Percentiles rank a stretch among this genome's conserved stretches.
Conservation (phyloP, 2,329 filamentous ascomycete genomes). For the Emericellopsis atlantica region DNA sequence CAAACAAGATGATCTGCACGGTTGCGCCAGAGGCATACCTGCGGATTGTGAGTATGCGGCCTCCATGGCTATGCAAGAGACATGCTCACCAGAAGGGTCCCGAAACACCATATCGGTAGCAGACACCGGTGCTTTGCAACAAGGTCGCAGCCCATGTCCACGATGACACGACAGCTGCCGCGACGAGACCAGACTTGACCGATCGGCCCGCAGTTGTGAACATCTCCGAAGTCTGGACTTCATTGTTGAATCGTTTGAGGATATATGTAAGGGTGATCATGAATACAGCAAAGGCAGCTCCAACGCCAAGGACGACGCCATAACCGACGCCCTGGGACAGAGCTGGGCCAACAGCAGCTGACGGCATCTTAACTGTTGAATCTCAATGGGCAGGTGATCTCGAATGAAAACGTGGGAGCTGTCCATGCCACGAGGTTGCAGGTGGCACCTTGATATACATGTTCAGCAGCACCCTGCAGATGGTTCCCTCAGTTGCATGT, state of each 20-base stretch:
- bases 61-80: too few species aligned
- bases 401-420: neutral
- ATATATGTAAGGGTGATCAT: slow-evolving; percentile 66
- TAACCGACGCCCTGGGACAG: slow-evolving; percentile 57
- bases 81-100: slow-evolving; percentile 29
- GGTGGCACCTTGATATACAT: too few species aligned
- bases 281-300: slow-evolving; percentile 60
- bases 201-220: slow-evolving; percentile 82
- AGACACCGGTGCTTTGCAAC: slow-evolving; percentile 68
- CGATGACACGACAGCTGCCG: slow-evolving; percentile 79
- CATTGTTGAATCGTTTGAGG: slow-evolving; percentile 46
- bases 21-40: slow-evolving; percentile 53
- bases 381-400: neutral
- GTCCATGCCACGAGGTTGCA: neutral
- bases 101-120: slow-evolving; percentile 65
- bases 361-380: neutral
- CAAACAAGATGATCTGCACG: slow-evolving; percentile 80
- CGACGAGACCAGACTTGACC: slow-evolving; percentile 80
- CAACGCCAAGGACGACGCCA: slow-evolving; percentile 64
- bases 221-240: slow-evolving; percentile 83
- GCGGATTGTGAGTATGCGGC: neutral
- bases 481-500: too few species aligned
- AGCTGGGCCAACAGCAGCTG: slow-evolving; percentile 10
- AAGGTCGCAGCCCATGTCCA: slow-evolving; percentile 90
- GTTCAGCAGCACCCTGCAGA: too few species aligned